Percentiles rank a stretch among this genome's conserved stretches.
These are phyloP conservation scores for Ustilago trichophora DNA, from an alignment of 1,284 basidiomycete species.

Conservation along the genomic window DNA sequence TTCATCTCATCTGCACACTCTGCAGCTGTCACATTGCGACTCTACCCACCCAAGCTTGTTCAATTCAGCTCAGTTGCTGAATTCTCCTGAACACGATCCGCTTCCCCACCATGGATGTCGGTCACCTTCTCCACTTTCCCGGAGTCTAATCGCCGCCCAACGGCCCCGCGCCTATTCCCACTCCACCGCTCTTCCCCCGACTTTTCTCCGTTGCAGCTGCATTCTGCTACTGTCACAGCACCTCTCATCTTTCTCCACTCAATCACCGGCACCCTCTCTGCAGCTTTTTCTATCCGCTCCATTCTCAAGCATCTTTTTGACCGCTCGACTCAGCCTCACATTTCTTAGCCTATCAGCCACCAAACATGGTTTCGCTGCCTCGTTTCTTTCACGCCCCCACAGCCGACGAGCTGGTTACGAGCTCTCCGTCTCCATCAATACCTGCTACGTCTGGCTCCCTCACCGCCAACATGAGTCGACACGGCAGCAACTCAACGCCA, in stretches of 20 bases:
- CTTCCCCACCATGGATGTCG: constrained; percentile 45
- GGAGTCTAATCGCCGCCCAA: constrained; percentile 27
- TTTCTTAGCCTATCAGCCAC: background rate
- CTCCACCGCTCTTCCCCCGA: background rate
- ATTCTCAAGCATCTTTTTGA: background rate
- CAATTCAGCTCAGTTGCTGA: constrained; percentile 7
- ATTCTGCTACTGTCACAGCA: constrained; percentile 2
- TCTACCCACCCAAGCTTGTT: constrained; percentile 14
- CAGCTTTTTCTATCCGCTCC: background rate
- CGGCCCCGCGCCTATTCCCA: constrained; percentile 2
- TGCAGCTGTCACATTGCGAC: constrained; percentile 17
- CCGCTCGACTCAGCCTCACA: constrained; percentile 18
- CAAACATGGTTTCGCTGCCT: constrained; percentile 21
- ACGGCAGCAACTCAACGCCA: background rate
- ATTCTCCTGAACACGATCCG: constrained; percentile 9
- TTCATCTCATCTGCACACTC: constrained; percentile 7
- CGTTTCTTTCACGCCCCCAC: constrained; percentile 11
- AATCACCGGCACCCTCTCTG: constrained; percentile 3
- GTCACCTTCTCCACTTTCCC: constrained; percentile 19
- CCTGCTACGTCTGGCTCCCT: background rate
- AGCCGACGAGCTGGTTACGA: background rate
- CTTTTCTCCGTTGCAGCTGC: background rate
- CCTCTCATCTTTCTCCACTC: background rate
- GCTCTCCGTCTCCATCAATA: constrained; percentile 5
- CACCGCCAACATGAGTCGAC: constrained; percentile 5